Evolutionary conservation across 1,139 yeast genomes (phyloP), one percentile per base, ranked within the genome.

Genomic region (Blastobotrys proliferans): DNA sequence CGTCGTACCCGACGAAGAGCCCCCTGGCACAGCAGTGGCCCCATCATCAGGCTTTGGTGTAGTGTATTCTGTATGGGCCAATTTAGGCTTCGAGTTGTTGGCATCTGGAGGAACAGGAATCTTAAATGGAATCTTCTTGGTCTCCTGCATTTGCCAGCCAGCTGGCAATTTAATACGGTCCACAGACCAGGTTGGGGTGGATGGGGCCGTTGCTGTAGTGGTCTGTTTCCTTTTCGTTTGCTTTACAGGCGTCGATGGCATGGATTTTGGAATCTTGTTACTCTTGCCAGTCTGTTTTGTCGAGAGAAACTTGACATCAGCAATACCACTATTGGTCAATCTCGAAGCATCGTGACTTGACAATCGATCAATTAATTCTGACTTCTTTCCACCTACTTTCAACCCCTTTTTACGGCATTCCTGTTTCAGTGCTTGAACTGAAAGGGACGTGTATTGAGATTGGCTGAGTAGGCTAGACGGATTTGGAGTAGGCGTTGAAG

Each of bases 371-470:
- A 76, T 67, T 17, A 78, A 60, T 34, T 78, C 81, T 10, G 71
- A 58, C 54, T 79, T 79, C 41, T 69, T 69, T 10, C 85, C 85
- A 21, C 74, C 63, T 0, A 77, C 72, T 51, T 73, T 76, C 47
- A 79, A 59, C 0, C 82, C 82, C 48, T 80, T 70, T 44, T 64
- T 66, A 44, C 72, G 72, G 56, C 83, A 78, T 55, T 78, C 83
- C 41, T 58, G 57, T 53, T 74, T 74, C 49, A 79, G 66, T 1
- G 73, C 67, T 41, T 70, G 69, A 35, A 77, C 62, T 34, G 74
- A 73, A 72, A 76, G 68, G 47, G 58, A 50, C 25, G 58, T 47
- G 49, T 58, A 62, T 40, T 57, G 60, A 11, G 59, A 47, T 40
- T 56, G 59, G 11, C 57, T 45, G 11, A 63, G 54, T 32, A 63